Base-by-base conservation (phyloP, 495 filamentous ascomycete genomes). In the Terfezia claveryi region DNA sequence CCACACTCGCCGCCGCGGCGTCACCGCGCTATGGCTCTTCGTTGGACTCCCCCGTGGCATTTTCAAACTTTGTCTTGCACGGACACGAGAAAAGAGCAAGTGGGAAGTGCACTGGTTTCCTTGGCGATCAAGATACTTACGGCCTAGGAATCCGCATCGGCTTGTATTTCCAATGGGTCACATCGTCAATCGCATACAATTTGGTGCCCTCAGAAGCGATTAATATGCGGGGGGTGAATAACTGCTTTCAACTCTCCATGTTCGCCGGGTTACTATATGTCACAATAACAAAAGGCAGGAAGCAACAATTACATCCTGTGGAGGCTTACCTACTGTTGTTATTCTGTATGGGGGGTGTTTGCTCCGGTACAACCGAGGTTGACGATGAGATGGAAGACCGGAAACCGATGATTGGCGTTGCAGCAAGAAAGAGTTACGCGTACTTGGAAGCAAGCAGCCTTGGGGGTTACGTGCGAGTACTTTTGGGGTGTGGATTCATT, bases 101-200 rank as follows among this genome's bases (percentile, higher is more conserved):
- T 32, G 27, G 27, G 27, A 2, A 32, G 27, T 32, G 27, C 27
- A 32, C 27, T 49, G 60, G 56, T 16, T 68, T 69, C 52, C 0
- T 4, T 4, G 68, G 68, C 10, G 62, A 69, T 27, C 32, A 62
- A 8, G 68, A 69, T 38, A 58, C 67, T 9, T 70, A 64, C 32
- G 68, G 68, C 1, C 58, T 68, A 32, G 68, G 68, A 4, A 68
- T 70, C 10, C 67, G 68, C 10, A 59, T 70, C 9, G 68, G 68
- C 36, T 63, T 69, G 51, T 70, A 70, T 52, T 53, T 68, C 2
- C 68, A 70, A 55, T 63, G 59, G 49, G 41, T 69, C 9, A 58
- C 68, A 10, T 66, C 58, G 4, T 60, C 56, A 16, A 54, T 68
- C 23, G 56, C 66, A 23, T 67, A 67, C 52, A 62, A 53, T 50